A percentile compares a stretch with the other conserved stretches of the same genome.
phyloP scores from a whole-genome alignment of 2,329 filamentous ascomycete genomes.

The Fusarium brevicatenulatum region DNA sequence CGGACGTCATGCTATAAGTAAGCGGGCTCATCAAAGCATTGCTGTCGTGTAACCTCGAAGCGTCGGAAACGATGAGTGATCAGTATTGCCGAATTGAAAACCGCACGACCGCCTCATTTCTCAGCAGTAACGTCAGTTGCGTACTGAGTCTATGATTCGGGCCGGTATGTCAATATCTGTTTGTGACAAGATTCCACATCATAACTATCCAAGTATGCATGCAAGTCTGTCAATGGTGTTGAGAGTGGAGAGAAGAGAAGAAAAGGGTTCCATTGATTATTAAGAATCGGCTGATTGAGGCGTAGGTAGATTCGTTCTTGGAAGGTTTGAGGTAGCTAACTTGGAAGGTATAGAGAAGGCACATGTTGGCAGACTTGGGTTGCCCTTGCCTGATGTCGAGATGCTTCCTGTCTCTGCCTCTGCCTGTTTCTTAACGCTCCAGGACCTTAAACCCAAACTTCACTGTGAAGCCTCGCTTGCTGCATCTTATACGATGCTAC shows the following conservation, averaged over 20 bases:
- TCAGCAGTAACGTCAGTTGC: not conserved
- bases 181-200: not conserved
- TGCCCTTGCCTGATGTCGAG: not conserved
- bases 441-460: not conserved
- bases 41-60: constrained; percentile 19
- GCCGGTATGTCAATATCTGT: constrained; percentile 1
- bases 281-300: not conserved
- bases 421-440: no score
- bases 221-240: not conserved
- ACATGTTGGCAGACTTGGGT: not conserved
- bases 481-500: not conserved
- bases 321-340: not conserved
- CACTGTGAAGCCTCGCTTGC: not conserved
- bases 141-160: constrained; percentile 22
- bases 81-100: not conserved
- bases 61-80: constrained; percentile 8
- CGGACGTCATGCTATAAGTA: constrained; percentile 37
- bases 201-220: not conserved
- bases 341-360: not conserved
- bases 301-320: not conserved
- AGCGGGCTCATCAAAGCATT: constrained; percentile 3
- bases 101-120: not conserved
- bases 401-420: not conserved
- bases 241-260: constrained; percentile 1
- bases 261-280: not conserved